Base-by-base conservation (phyloP, 2,329 filamentous ascomycete species). In the Ceratocystis ficicola region DNA sequence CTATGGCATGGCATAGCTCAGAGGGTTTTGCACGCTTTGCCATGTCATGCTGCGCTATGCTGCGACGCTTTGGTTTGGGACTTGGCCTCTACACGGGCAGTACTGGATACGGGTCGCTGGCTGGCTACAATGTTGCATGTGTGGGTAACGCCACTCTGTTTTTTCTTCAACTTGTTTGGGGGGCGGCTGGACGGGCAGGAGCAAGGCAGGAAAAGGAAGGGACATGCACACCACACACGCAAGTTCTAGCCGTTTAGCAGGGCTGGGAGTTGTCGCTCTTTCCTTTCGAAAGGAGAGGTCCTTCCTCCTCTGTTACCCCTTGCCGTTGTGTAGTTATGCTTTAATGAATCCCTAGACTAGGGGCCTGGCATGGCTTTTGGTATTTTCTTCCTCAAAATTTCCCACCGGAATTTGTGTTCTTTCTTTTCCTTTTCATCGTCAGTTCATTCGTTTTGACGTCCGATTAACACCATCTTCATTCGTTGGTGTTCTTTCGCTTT, bases 181-280 rank as follows among this genome's bases (percentile, higher is more conserved):
- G 36, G 36, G 12, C 36, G 36, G 36, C 36, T 41, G 36, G 3
- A 41, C 12, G 3, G 36, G 36, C 36, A 41, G 36, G 36, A 41
- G 36, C 36, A 41, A 41, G 36, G 36, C 5, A 41, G 8, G 36
- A 41, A 41, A 12, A 41, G 36, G 36, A 41, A 41, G 46, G 48
- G 22, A 25, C 48, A 52, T 28, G 22, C 48, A 52, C 48, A 52
- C 17, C 48, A 52, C 48, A 52, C 17, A 52, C 15, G 48, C 48
- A 52, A 52, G 48, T 41, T 48, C 46, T 60, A 17, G 28, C 60
- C 36, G 20, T 44, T 36, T 12, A 57, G 46, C 65, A 68, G 67
- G 59, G 55, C 66, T 67, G 67, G 65, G 36, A 41, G 12, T 41
- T 41, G 36, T 41, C 36, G 36, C 36, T 41, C 36, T 41, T 41